phyloP scores from a whole-genome alignment of 192 early-diverging fungal species.

The Coemansia biformis region DNA sequence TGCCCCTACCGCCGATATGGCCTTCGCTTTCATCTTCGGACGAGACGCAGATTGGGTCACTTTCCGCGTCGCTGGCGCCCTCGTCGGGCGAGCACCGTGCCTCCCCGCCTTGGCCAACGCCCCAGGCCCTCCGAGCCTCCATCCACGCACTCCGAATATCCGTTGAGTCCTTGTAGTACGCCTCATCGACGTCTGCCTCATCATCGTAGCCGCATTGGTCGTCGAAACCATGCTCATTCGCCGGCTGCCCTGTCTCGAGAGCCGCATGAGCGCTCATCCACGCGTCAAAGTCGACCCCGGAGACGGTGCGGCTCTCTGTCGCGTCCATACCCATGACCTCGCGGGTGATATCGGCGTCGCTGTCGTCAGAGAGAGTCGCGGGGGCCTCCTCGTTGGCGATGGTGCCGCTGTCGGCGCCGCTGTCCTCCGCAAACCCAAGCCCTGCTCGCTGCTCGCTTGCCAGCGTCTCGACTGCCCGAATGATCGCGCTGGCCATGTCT shows the following conservation, averaged over 20 bases:
- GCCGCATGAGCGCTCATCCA: conserved; percentile 33
- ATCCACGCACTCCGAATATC: conserved; percentile 9
- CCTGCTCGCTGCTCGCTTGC: conserved; percentile 2
- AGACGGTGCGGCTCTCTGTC: conserved; percentile 13
- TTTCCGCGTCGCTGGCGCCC: neutral
- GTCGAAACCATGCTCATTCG: neutral
- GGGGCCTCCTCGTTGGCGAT: no score
- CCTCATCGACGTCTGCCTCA: neutral
- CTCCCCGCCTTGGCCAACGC: neutral
- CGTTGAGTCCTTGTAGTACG: neutral
- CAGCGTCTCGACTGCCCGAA: conserved; percentile 7
- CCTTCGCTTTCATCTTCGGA: neutral
- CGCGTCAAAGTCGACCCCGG: conserved; percentile 28
- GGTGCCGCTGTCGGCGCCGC: neutral
- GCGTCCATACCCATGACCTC: conserved; percentile 20
- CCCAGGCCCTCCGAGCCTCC: conserved; percentile 8
- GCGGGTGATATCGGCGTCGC: conserved; percentile 16
- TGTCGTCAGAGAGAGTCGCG: conserved; percentile 1
- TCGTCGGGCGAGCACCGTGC: conserved; percentile 2
- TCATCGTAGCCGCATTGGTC: neutral
- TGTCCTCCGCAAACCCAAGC: neutral
- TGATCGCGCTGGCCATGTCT: conserved; percentile 4
- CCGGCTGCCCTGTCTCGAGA: conserved; percentile 3
- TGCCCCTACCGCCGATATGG: neutral
- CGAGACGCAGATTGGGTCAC: neutral